Percentiles rank a stretch among this genome's conserved stretches.
Conservation (phyloP, 352 stramenopile species). For the Elongisporangium prolatum region DNA sequence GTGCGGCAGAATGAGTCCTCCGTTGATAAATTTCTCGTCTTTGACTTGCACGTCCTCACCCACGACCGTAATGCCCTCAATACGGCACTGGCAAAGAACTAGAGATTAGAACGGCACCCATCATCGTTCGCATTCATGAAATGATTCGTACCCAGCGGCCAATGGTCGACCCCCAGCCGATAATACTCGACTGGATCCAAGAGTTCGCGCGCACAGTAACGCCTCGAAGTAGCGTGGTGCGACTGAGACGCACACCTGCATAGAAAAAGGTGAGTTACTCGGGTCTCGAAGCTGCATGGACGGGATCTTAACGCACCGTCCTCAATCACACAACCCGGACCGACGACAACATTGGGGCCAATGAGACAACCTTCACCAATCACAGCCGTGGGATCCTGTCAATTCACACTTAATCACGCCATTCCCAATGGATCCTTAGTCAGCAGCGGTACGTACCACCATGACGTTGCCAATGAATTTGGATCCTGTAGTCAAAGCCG, state of each 20-base stretch:
- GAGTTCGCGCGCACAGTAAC: slow-evolving; percentile 78
- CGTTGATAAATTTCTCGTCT: slow-evolving; percentile 88
- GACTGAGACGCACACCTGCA: slow-evolving; percentile 74
- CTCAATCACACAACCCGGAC: slow-evolving; percentile 79
- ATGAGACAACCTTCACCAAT: slow-evolving; percentile 81
- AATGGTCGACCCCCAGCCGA: slow-evolving; percentile 86
- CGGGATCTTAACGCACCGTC: slow-evolving; percentile 33
- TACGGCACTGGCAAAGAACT: slow-evolving; percentile 51
- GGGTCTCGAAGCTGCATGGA: neutral
- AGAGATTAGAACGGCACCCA: neutral
- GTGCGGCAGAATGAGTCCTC: slow-evolving; percentile 82
- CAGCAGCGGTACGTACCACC: slow-evolving; percentile 30
- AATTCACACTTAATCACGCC: neutral
- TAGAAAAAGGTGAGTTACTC: neutral
- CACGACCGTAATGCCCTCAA: slow-evolving; percentile 82
- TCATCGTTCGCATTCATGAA: neutral
- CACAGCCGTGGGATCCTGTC: slow-evolving; percentile 56
- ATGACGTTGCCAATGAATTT: slow-evolving; percentile 86
- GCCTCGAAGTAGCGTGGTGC: slow-evolving; percentile 70
- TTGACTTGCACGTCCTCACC: slow-evolving; percentile 87
- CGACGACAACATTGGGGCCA: slow-evolving; percentile 82
- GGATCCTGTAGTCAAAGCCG: slow-evolving; percentile 44
- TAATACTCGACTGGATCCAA: slow-evolving; percentile 87
- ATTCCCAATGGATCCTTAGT: neutral
- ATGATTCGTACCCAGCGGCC: slow-evolving; percentile 60